These are phyloP conservation scores for Heteromeles arbutifolia DNA, from an alignment of 306 rosid species.

Conservation along the genomic window DNA sequence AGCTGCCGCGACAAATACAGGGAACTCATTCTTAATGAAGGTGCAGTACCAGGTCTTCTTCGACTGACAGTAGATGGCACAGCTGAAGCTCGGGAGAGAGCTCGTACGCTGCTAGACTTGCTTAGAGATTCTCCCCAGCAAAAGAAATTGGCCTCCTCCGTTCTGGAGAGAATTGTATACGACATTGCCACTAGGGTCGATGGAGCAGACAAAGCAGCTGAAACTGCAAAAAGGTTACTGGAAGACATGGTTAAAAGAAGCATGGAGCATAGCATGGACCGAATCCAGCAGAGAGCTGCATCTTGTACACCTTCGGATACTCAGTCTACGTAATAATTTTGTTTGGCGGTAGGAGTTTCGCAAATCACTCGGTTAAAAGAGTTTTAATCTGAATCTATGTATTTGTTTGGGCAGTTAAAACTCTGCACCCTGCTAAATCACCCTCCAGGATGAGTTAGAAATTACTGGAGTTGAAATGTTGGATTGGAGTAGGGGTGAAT, in stretches of 20 bases:
- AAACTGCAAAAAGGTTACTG: constrained; percentile 60
- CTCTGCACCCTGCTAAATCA: constrained; percentile 21
- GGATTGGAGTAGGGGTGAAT: constrained; percentile 9
- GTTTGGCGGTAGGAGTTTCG: neutral
- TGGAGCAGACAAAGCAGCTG: constrained; percentile 77
- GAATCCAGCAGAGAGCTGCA: constrained; percentile 43
- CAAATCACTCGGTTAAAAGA: constrained; percentile 4
- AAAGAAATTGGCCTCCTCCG: constrained; percentile 50
- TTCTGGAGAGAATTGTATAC: constrained; percentile 64
- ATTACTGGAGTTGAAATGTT: constrained; percentile 34
- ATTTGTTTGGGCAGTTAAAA: constrained; percentile 32
- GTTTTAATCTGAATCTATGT: constrained; percentile 39
- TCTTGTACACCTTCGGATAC: constrained; percentile 45
- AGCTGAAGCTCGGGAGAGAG: constrained; percentile 60
- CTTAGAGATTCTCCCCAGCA: constrained; percentile 74
- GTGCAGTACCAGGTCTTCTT: constrained; percentile 85
- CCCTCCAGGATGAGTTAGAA: constrained; percentile 21
- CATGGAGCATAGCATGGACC: constrained; percentile 57
- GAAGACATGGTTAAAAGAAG: constrained; percentile 84
- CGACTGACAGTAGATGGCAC: constrained; percentile 81
- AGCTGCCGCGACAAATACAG: constrained; percentile 78
- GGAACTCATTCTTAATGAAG: constrained; percentile 74
- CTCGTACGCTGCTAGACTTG: constrained; percentile 63
- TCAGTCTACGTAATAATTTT: constrained; percentile 28
- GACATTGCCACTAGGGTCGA: constrained; percentile 72